Percentiles rank a stretch among this genome's conserved stretches.
These are phyloP conservation scores for Echites panduratus DNA, from an alignment of 257 asterid species.

Conservation along the genomic window DNA sequence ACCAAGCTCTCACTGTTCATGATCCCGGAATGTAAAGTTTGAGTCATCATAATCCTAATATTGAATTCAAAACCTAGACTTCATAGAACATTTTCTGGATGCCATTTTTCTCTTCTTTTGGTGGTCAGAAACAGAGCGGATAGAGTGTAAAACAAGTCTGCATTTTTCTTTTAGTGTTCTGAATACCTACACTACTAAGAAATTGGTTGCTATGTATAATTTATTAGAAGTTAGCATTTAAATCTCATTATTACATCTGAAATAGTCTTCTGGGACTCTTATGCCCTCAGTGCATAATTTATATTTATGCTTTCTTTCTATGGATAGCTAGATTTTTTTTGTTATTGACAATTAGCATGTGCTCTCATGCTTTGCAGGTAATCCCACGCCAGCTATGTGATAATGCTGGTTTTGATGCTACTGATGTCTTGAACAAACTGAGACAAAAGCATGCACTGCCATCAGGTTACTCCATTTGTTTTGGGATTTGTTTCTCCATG, in stretches of 20 bases:
- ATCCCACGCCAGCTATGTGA: constrained; percentile 64
- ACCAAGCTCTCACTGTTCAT: too few relatives aligned
- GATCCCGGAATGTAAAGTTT: too few relatives aligned
- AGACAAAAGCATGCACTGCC: constrained; percentile 94
- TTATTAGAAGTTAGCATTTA: neutral
- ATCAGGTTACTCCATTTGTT: constrained; percentile 50
- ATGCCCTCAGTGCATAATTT: too few relatives aligned
- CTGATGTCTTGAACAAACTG: constrained; percentile 90
- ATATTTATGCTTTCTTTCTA: neutral
- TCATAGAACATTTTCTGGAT: neutral
- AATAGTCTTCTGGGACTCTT: too few relatives aligned
- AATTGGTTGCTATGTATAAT: neutral
- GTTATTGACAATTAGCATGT: constrained; percentile 7
- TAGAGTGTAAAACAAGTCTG: neutral
- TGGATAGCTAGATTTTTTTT: neutral
- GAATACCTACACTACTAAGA: neutral
- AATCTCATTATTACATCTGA: too few relatives aligned
- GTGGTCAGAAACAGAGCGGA: neutral
- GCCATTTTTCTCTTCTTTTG: neutral
- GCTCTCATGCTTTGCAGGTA: constrained; percentile 31
- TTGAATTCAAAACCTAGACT: neutral
- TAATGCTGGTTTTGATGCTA: constrained; percentile 86
- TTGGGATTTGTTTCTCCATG: neutral
- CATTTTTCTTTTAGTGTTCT: neutral
- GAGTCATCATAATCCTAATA: too few relatives aligned